Evolutionary conservation across 1,284 basidiomycete genomes (phyloP), one percentile per base, ranked within the genome.

Genomic region (Cryptococcus sp.): DNA sequence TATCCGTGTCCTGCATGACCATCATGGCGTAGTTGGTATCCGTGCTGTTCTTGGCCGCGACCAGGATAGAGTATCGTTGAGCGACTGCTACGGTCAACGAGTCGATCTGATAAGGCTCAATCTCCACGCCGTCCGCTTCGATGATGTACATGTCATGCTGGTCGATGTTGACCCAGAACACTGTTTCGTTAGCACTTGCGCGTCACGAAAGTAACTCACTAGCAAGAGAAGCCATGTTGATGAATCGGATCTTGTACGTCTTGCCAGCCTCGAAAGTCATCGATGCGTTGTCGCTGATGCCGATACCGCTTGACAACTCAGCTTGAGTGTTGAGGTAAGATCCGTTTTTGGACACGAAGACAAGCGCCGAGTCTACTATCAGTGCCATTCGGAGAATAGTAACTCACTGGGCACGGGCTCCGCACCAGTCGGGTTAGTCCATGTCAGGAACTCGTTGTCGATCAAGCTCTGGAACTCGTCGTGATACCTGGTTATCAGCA

Each of bases 131-230:
- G 69, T 97, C 93, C 41, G 86, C 89, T 71, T 91, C 87, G 69
- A 98, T 93, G 65, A 97, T 84, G 16, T 83, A 81, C 91, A 96
- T 94, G 38, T 89, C 84, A 74, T 97, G 94, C 1, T 91, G 91
- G 61, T 96, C 92, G 54, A 97, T 89, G 85, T 87, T 89, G 76
- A 95, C 87, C 81, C 83, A 89, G 80, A 92, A 93, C 69, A 86
- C 75, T 74, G 62, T 5, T 13, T 43, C 25, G 50, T 45, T 19
- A 27, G 15, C 19, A 13, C 25, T 15, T 15, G 10, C 13, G 20
- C 20, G 17, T 20, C 16, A 17, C 19, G 17, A 20, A 39, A 25
- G 41, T 13, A 16, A 71, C 71, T 62, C 55, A 74, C 73, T 78
- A 25, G 71, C 67, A n/a, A 79, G 69, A 35, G 79, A 73, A 50